These are phyloP conservation scores for Lodderomyces oxycetoniae DNA, from an alignment of 1,139 yeast species.

Conservation along the genomic window DNA sequence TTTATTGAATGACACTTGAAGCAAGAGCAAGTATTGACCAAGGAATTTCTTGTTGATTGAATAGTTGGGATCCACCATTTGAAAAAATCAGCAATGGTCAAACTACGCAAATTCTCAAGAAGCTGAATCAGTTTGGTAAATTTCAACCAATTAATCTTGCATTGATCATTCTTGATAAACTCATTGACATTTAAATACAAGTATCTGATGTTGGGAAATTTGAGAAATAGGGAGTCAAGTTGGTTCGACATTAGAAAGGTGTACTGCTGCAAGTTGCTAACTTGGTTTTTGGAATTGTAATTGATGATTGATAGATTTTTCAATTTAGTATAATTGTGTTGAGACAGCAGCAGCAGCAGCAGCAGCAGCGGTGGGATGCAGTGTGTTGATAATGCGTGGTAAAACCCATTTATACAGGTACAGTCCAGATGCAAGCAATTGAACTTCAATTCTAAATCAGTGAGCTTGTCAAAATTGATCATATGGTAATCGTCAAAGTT, in stretches of 20 bases:
- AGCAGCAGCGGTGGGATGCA: too few species aligned
- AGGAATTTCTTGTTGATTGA: slow-evolving; percentile 6
- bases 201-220: slow-evolving; percentile 9
- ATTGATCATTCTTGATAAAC: slow-evolving; percentile 8
- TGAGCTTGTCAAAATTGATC: slow-evolving; percentile 10
- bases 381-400: slow-evolving; percentile 10
- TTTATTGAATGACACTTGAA: slow-evolving; percentile 7
- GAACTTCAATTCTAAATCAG: slow-evolving; percentile 12
- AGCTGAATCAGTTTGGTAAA: slow-evolving; percentile 4
- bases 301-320: slow-evolving; percentile 11
- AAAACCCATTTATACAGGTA: slow-evolving; percentile 12
- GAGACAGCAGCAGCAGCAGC: too few species aligned
- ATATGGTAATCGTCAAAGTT: slow-evolving; percentile 5
- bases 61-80: slow-evolving; percentile 15
- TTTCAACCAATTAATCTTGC: slow-evolving; percentile 10
- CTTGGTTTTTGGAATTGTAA: slow-evolving; percentile 12
- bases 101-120: slow-evolving; percentile 5
- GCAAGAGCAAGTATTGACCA: slow-evolving; percentile 13
- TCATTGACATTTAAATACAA: slow-evolving; percentile 6
- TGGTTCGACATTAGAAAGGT: slow-evolving; percentile 10
- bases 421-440: slow-evolving; percentile 14
- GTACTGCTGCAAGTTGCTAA: slow-evolving; percentile 11
- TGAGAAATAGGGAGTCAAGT: slow-evolving; percentile 7
- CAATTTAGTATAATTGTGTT: slow-evolving; percentile 9
- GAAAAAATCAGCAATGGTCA: slow-evolving; percentile 13